Evolutionary conservation across 2,329 filamentous ascomycete genomes (phyloP), one percentile per base, ranked within the genome.

Genomic region (Cytospora piceae): DNA sequence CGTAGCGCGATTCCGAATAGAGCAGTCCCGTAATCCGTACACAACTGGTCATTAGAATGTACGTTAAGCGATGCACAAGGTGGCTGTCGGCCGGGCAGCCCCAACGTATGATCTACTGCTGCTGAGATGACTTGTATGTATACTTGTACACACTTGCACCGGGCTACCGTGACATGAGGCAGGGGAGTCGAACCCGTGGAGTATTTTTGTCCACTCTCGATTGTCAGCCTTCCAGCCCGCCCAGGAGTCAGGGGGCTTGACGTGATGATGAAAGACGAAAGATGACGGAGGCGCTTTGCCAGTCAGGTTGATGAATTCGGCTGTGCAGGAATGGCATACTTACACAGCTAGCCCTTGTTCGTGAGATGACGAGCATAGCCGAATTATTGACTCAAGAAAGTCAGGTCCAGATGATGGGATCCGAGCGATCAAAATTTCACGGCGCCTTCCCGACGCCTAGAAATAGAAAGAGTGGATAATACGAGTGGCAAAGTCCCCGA

Each of bases 361-460:
- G 37, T 58, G 54, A 67, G 46, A 65, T 65, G 65, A 67, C 58
- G 60, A 61, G 65, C 65, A 67, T 67, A 64, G 60, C 52, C 64
- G 55, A 56, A 64, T 58, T 14, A 59, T 62, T 62, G 61, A 66
- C 49, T n/a, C 53, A 49, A 61, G 62, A 34, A 64, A 62, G n/a
- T 42, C 49, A 61, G 62, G 46, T 61, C 49, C 42, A 55, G 54
- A 56, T 52, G 42, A 57, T 58, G 32, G 46, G 42, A 34, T 34
- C 56, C 37, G 54, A 61, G 29, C 29, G 62, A 65, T 59, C 54
- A 51, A 59, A 61, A 58, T 52, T 58, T 56, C 54, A 66, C 54
- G 64, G 61, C 42, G 55, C 56, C 32, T 63, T 58, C 52, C 56
- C 39, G 39, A 31, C 52, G 53, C 42, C 63, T 55, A 64, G 52